Evolutionary conservation across 352 stramenopile genomes (phyloP), one percentile per base, ranked within the genome.

Genomic region (Globisporangium lucens): DNA sequence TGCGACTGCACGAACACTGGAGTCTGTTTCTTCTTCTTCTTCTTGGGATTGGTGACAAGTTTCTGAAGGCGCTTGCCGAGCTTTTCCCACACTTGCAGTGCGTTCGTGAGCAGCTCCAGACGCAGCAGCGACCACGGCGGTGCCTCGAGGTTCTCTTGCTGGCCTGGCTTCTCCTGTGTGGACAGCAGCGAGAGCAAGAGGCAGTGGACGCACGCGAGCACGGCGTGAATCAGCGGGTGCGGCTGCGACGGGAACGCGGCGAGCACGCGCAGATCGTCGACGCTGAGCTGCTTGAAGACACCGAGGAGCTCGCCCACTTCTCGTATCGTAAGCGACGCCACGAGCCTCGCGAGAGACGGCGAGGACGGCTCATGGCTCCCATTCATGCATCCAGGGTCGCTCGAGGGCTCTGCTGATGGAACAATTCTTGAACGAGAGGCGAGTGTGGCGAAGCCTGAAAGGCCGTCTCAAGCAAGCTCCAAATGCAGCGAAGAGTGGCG

Each of bases 121-220:
- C 83, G 71, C 52, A 91, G 60, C n/a, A 89, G 33, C 12, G 75
- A 22, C 83, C 83, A 91, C 17, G 75, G 74, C 17, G 63, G 36
- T 12, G 86, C 71, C n/a, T 76, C 58, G 9, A 78, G 70, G 5
- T 22, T 56, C 4, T 47, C 20, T 7, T 17, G 47, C 2, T 36
- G 15, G 36, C 82, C 9, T 10, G 7, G 72, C 8, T 43, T 61
- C 20, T 43, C 47, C 20, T 66, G 47, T 3, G 66, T 46, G 2
- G 78, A 41, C 15, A 87, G 65, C 15, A 87, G 63, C 17, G 81
- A 80, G 0, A 91, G 67, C 27, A 89, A 55, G 1, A 89, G 38
- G 12, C 74, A 81, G 24, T 86, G 80, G 0, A 78, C 66, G 29
- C 67, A 63, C 27, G 71, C 73, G 4, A 86, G 55, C 5, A 79